These are phyloP conservation scores for Synchytrium microbalum DNA, from an alignment of 371 early-diverging fungal species.

Conservation along the genomic window DNA sequence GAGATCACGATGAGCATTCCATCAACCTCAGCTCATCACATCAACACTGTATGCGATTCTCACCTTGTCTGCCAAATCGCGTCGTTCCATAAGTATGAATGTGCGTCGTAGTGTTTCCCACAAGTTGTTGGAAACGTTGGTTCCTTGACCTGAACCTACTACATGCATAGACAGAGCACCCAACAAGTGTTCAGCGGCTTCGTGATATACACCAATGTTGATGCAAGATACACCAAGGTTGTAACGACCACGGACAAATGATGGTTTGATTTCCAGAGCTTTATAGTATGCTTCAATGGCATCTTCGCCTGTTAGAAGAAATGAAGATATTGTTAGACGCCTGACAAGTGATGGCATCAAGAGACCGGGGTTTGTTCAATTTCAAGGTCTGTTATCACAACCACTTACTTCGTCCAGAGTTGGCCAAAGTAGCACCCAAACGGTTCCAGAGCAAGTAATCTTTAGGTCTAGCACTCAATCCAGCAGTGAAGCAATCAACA, in stretches of 20 bases:
- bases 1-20: no score
- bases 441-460: constrained; percentile 90
- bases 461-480: constrained; percentile 65
- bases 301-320: constrained; percentile 45
- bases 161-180: constrained; percentile 53
- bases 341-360: no score
- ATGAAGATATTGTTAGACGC: no score
- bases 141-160: constrained; percentile 43
- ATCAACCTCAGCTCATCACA: no score
- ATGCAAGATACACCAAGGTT: constrained; percentile 87
- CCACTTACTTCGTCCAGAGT: constrained; percentile 54
- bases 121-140: constrained; percentile 64
- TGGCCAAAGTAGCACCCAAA: constrained; percentile 89
- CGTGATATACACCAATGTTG: constrained; percentile 73
- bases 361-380: not conserved
- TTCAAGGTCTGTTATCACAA: constrained; percentile 8
- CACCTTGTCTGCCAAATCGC: constrained; percentile 69
- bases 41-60: no score
- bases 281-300: constrained; percentile 87
- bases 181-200: constrained; percentile 85
- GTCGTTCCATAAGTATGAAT: constrained; percentile 58
- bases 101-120: constrained; percentile 83
- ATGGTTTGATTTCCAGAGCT: constrained; percentile 83
- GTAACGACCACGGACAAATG: constrained; percentile 85
- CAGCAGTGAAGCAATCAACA: constrained; percentile 87